Conservation (phyloP, 176 grass and related monocot genomes). For the Zoysia pacifica region DNA sequence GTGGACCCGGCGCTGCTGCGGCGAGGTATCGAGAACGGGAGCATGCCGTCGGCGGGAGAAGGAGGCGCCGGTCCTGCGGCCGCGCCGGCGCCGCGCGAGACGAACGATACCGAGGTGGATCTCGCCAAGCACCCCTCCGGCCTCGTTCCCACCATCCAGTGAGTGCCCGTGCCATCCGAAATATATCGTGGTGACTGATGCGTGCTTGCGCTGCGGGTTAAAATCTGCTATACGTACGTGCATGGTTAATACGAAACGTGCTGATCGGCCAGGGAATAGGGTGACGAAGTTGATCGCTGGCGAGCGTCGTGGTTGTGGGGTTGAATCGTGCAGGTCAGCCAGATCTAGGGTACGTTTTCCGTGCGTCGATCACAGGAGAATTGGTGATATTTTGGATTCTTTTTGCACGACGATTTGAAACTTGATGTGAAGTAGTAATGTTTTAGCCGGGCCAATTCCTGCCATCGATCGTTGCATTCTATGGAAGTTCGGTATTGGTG, state of each 20-base stretch:
- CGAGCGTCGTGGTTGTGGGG: not conserved
- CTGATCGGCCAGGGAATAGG: not conserved
- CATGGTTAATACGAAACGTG: not conserved
- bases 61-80: not conserved
- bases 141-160: conserved; percentile 74
- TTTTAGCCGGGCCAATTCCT: not conserved
- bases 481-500: not conserved
- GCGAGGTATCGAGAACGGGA: conserved; percentile 9
- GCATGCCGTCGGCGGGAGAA: conserved; percentile 13
- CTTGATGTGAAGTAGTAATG: not conserved
- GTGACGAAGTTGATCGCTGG: no score
- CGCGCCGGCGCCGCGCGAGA: not conserved
- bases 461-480: not conserved
- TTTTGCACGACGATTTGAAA: conserved; percentile 1
- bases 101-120: conserved; percentile 5
- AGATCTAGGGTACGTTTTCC: no score
- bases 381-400: not conserved
- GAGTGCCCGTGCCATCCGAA: conserved; percentile 27
- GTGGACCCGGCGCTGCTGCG: conserved; percentile 17
- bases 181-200: not conserved
- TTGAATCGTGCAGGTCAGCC: not conserved
- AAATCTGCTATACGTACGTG: not conserved
- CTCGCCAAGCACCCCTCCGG: conserved; percentile 54
- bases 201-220: not conserved
- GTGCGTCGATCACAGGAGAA: not conserved